These are phyloP conservation scores for Fusarium fujikuroi DNA, from an alignment of 2,329 filamentous ascomycete genomes.

Conservation along the genomic window DNA sequence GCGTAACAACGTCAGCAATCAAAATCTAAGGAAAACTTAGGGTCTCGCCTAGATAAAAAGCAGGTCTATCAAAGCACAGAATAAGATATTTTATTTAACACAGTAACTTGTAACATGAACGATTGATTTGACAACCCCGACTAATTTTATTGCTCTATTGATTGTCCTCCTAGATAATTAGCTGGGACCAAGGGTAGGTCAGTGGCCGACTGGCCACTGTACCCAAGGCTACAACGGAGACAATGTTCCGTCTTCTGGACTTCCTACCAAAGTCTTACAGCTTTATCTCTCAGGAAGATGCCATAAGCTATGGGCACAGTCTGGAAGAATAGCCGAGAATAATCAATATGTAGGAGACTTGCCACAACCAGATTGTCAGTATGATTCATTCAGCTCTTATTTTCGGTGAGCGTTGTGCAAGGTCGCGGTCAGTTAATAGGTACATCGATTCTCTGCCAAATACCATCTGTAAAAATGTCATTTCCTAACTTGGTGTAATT, in stretches of 20 bases:
- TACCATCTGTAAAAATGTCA: fast-evolving
- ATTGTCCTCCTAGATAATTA: not conserved
- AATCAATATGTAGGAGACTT: not conserved
- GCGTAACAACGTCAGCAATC: too few species aligned
- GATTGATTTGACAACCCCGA: fast-evolving
- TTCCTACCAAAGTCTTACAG: too few species aligned
- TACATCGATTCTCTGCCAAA: not conserved
- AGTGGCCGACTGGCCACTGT: not conserved
- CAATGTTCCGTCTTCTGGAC: not conserved
- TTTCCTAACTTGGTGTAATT: not conserved
- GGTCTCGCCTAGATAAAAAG: not conserved
- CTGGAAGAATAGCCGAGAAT: not conserved
- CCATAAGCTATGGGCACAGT: not conserved
- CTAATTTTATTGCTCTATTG: not conserved
- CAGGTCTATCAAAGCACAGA: not conserved
- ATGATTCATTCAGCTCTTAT: not conserved
- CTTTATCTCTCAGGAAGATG: not conserved
- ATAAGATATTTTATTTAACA: too few species aligned
- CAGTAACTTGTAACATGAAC: not conserved
- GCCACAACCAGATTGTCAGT: not conserved
- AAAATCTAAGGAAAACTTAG: not conserved
- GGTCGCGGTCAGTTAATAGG: not conserved
- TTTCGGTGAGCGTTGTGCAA: not conserved
- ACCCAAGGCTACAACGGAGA: not conserved
- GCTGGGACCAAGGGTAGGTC: not conserved